Base-by-base conservation (phyloP, 805 yeast species). In the Cyberlindnera mississippiensis region DNA sequence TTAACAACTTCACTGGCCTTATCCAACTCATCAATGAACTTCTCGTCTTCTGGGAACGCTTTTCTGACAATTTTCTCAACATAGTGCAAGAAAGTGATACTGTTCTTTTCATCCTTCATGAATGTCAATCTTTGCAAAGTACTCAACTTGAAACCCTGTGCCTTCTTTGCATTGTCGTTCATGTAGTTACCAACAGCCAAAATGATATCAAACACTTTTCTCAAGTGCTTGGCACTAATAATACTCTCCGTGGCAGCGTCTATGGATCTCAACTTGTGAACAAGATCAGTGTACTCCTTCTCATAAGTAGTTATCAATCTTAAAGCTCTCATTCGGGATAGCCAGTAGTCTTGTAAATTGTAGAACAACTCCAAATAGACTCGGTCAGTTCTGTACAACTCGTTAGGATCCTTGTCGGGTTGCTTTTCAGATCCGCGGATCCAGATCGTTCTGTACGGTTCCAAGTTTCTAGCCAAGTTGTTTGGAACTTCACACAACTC, bases 151-250 rank as follows among this genome's bases (percentile, higher is more conserved):
- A 85, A 83, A 16, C 95, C 95, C 27, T 69, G 69, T 0, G 86
- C 89, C 48, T 75, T 73, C 53, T 80, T 84, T 4, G 82, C 69
- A 6, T 71, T 62, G 53, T 82, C 88, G 57, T 85, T 85, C 93
- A 85, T 85, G 52, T 76, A 83, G 53, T 85, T 85, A 47, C 93
- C 95, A 42, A 85, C 76, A 12, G 80, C 79, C 50, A 82, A 75
- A 46, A 85, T 81, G 33, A 85, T 75, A 47, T 75, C 79, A 45
- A 85, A 72, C 3, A 84, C 74, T 40, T 71, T 69, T 48, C 76
- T 71, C 54, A 85, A 70, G 29, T 76, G 71, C 14, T 67, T 53
- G 0, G 88, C 82, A 12, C 67, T 63, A 39, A 66, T 69, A 18
- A 85, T 66, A 22, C 73, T 68, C 24, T 69, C 75, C 17, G 80